A percentile compares a stretch with the other conserved stretches of the same genome.
Conservation (phyloP, 179 eudicot genomes). For the Gypsophila paniculata region DNA sequence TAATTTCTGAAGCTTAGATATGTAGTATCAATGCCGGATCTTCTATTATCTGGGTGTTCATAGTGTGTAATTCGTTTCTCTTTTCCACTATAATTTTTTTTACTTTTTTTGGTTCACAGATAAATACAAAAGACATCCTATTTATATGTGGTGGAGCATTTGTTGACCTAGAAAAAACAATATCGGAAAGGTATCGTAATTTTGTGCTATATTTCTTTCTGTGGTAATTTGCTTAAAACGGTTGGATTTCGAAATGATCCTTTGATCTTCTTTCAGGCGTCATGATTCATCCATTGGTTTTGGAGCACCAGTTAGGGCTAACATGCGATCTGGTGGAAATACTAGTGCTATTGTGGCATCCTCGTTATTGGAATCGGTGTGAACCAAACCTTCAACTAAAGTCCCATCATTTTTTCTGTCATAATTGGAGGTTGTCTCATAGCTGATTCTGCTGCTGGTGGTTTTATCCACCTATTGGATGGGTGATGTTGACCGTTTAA, state of each 20-base stretch:
- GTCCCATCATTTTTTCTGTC: constrained; percentile 5
- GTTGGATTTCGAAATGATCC: not conserved
- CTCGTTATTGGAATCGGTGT: constrained; percentile 53
- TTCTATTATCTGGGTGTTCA: not conserved
- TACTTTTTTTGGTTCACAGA: constrained; percentile 42
- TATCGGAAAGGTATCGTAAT: constrained; percentile 73
- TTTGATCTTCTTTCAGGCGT: constrained; percentile 39
- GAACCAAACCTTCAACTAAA: constrained; percentile 16
- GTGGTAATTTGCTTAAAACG: not conserved
- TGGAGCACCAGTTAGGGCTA: constrained; percentile 95
- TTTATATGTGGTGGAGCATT: constrained; percentile 96
- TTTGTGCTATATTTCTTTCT: not conserved
- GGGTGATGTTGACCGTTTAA: not conserved
- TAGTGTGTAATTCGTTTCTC: not conserved
- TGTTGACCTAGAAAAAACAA: constrained; percentile 83
- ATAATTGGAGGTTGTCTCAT: constrained; percentile 4
- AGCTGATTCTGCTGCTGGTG: constrained; percentile 10
- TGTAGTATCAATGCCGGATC: not conserved
- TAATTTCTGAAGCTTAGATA: not conserved
- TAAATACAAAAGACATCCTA: constrained; percentile 85
- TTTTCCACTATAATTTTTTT: not conserved
- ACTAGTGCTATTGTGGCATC: constrained; percentile 62
- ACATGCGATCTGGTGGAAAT: constrained; percentile 64
- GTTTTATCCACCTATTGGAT: constrained; percentile 1
- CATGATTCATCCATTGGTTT: constrained; percentile 97